These are phyloP conservation scores for Exophiala sideris DNA, from an alignment of 2,329 filamentous ascomycete species.

Conservation along the genomic window DNA sequence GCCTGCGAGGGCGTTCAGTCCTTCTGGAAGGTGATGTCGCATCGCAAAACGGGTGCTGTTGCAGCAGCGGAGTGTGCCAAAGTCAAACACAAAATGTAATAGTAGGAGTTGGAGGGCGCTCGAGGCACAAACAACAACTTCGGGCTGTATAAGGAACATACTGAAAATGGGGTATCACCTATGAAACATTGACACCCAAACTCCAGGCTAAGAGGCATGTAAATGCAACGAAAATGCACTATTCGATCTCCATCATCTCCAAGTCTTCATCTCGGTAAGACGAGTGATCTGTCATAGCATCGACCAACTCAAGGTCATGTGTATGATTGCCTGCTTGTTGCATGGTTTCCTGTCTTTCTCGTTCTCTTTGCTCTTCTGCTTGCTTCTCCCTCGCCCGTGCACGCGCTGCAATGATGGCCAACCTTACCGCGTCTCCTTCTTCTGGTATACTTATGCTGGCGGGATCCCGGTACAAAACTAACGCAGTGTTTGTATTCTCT, in stretches of 20 bases:
- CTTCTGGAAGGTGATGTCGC: not conserved
- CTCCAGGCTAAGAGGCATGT: not conserved
- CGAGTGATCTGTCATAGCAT: conserved; percentile 16
- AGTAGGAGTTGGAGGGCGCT: too few species aligned
- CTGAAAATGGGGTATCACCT: not conserved
- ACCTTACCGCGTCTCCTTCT: conserved; percentile 73
- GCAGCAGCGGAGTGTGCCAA: too few species aligned
- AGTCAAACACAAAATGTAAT: too few species aligned
- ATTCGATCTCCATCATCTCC: conserved; percentile 33
- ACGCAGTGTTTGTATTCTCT: conserved; percentile 56
- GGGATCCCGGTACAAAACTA: conserved; percentile 83
- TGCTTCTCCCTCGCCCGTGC: conserved; percentile 59
- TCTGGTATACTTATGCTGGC: conserved; percentile 70
- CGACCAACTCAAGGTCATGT: conserved; percentile 8
- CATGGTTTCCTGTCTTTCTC: not conserved
- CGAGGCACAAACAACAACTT: too few species aligned
- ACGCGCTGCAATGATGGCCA: conserved; percentile 77
- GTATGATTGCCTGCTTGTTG: not conserved
- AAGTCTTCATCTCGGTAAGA: conserved; percentile 16
- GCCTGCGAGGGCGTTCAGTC: not conserved
- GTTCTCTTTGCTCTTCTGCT: conserved; percentile 14
- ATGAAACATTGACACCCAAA: too few species aligned
- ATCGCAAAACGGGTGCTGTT: not conserved
- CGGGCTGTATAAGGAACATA: not conserved
- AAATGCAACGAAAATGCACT: not conserved